Base-by-base conservation (phyloP, 2,329 filamentous ascomycete genomes). In the Ustulina deusta region DNA sequence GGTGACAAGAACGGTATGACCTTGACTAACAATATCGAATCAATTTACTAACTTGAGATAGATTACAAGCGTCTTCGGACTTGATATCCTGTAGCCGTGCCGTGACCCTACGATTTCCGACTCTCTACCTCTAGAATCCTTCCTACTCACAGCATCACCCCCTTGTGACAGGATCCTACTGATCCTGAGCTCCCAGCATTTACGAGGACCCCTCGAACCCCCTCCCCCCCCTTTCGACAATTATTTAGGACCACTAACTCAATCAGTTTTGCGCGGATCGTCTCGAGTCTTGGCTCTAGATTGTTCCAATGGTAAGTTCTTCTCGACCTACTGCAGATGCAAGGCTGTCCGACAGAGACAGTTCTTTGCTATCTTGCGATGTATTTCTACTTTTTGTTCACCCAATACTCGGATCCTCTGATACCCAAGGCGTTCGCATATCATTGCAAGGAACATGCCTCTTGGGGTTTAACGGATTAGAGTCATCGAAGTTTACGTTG, bases 21-120 rank as follows among this genome's bases (percentile, higher is more conserved):
- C 9, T 38, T 6, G 17, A 48, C 7, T 44, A 2, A 36, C 20
- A 25, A 49, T 38, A n/a, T 6, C 6, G 38, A n/a, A 42, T 17
- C 3, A 15, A 22, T 29, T 36, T 69, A 59, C 80, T 82, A 75
- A 83, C 72, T 61, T 69, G 15, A 27, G 44, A 65, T 73, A 80
- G 85, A 85, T 75, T 75, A 80, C 78, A 88, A 87, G 79, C 86
- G 86, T 73, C 83, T 81, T 75, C 85, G 85, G 65, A 81, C 82
- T 72, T 82, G 79, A 78, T 78, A 22, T 27, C 57, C 63, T 71
- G 70, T 71, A 67, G 66, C 64, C 44, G 70, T 46, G 9, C 36
- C 40, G 9, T 42, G 22, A 64, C 51, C 46, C 63, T 44, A 58
- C 58, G 42, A 54, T 55, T 67, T 61, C 52, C 52, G 4, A 61